phyloP scores from a whole-genome alignment of 106 monocot genomes.

The Dactylorhiza incarnata region DNA sequence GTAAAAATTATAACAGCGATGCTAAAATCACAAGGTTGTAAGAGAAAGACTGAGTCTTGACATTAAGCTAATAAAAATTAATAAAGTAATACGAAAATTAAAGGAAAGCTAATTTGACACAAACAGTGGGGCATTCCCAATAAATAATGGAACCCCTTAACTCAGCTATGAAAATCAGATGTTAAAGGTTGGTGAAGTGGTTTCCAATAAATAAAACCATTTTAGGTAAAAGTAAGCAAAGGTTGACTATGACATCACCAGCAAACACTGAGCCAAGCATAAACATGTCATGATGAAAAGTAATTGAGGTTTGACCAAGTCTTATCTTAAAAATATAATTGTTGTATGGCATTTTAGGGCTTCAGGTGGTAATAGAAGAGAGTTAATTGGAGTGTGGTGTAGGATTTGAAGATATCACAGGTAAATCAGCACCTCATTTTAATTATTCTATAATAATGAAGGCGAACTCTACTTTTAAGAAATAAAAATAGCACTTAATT shows the following conservation, averaged over 20 bases:
- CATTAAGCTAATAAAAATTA: constrained; percentile 10
- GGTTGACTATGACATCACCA: neutral
- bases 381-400: neutral
- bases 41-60: neutral
- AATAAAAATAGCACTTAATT: neutral
- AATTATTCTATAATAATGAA: neutral
- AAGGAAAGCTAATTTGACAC: neutral
- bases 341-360: neutral
- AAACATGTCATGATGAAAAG: neutral
- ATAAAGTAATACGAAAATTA: neutral
- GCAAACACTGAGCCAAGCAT: neutral
- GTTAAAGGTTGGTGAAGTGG: neutral
- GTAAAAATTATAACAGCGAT: neutral
- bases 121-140: neutral
- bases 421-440: neutral
- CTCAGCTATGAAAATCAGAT: neutral
- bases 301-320: neutral
- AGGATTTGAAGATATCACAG: neutral
- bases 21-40: neutral
- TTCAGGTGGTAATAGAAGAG: neutral
- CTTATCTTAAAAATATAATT: neutral
- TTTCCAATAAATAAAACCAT: neutral
- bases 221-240: neutral
- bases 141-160: neutral
- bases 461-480: neutral